phyloP scores from a whole-genome alignment of 2,329 filamentous ascomycete genomes.

The Fusarium sp. region DNA sequence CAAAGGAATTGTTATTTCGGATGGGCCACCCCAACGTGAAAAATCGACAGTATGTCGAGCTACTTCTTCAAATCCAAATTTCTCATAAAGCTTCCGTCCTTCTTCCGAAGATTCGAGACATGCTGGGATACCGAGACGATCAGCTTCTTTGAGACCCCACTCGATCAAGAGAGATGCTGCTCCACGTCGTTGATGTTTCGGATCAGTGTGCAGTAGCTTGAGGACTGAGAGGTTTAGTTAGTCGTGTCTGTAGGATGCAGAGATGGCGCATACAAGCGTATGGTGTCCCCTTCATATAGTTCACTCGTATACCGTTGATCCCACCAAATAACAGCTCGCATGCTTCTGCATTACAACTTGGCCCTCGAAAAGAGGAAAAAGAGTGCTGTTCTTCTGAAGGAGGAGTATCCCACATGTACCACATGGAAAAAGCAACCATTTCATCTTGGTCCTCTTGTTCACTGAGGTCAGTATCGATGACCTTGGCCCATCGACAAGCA shows the following conservation, averaged over 20 bases:
- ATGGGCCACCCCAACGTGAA: conserved; percentile 38
- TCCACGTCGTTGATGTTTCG: conserved; percentile 52
- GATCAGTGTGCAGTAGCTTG: conserved; percentile 53
- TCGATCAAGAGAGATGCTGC: conserved; percentile 50
- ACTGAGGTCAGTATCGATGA: conserved; percentile 49
- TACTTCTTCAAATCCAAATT: conserved; percentile 50
- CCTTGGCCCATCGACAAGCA: conserved; percentile 51
- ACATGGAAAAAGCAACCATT: conserved; percentile 19
- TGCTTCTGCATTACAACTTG: conserved; percentile 50
- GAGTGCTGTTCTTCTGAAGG: not conserved
- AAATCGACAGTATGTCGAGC: conserved; percentile 42
- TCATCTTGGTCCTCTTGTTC: conserved; percentile 41
- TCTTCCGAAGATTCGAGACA: conserved; percentile 52
- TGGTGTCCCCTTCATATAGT: conserved; percentile 47
- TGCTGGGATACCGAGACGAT: conserved; percentile 49
- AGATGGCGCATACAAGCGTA: conserved; percentile 50
- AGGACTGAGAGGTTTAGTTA: conserved; percentile 45
- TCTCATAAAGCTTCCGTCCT: conserved; percentile 50
- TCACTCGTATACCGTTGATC: conserved; percentile 47
- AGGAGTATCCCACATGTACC: not conserved
- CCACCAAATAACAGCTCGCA: conserved; percentile 49
- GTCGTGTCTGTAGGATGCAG: not conserved
- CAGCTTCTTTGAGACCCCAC: conserved; percentile 52
- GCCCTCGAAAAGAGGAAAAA: conserved; percentile 45
- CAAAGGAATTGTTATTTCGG: not conserved